Evolutionary conservation across 352 stramenopile genomes (phyloP).

Genomic region (Aphanomyces astaci): DNA sequence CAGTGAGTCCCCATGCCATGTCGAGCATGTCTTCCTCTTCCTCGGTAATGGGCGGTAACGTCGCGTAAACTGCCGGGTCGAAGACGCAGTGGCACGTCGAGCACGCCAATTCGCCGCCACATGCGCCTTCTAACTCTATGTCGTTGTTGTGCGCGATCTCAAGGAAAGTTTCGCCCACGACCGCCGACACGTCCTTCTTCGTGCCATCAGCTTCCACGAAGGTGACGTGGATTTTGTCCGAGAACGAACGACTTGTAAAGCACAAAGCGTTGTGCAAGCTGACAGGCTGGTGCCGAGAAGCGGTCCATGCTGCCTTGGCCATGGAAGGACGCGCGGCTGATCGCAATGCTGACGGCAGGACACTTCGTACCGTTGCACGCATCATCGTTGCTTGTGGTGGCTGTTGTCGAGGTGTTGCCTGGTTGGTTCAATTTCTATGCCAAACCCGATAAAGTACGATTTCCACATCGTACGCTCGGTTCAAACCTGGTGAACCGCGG

Average conservation of each 20-base stretch:
- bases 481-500: neutral
- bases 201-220: constrained; percentile 79
- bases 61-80: constrained; percentile 81
- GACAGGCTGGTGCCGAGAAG: neutral
- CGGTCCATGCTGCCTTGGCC: neutral
- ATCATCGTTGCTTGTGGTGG: neutral
- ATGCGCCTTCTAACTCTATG: constrained; percentile 89
- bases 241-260: neutral
- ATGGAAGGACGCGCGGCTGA: neutral
- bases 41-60: constrained; percentile 81
- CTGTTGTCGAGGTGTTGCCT: neutral
- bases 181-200: constrained; percentile 55
- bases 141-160: constrained; percentile 90
- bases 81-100: constrained; percentile 93
- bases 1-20: constrained; percentile 88
- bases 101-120: constrained; percentile 88
- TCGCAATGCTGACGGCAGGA: neutral
- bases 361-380: neutral
- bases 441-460: neutral
- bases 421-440: neutral
- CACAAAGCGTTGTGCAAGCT: neutral
- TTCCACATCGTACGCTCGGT: too few species aligned
- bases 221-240: constrained; percentile 55
- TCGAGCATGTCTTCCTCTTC: constrained; percentile 96
- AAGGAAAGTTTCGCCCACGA: constrained; percentile 69